Percentiles rank a stretch among this genome's conserved stretches.
Conservation (phyloP, 192 early-diverging fungal species). For the Backusella westeae region DNA sequence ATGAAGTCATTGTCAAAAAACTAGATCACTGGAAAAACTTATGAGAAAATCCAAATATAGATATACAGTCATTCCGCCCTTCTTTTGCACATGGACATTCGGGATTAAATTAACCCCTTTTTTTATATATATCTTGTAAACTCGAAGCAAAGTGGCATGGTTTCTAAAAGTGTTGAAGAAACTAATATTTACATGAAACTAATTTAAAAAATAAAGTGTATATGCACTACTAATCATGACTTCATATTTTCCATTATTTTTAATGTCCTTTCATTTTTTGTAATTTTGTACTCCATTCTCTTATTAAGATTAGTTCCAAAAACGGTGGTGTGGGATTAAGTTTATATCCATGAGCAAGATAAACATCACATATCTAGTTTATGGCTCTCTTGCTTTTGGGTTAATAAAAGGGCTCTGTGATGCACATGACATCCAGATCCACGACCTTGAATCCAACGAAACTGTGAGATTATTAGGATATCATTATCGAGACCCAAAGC, state of each 20-base stretch:
- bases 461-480: too few species aligned
- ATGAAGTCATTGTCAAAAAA: constrained; percentile 75
- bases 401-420: too few species aligned
- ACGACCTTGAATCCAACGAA: too few species aligned
- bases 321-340: not conserved
- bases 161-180: too few species aligned
- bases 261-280: not conserved
- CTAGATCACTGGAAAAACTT: constrained; percentile 33
- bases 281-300: not conserved
- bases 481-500: too few species aligned
- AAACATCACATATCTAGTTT: too few species aligned
- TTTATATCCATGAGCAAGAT: too few species aligned
- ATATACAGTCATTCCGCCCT: not conserved
- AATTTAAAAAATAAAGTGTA: too few species aligned
- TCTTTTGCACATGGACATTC: not conserved
- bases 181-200: too few species aligned
- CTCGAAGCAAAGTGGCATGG: too few species aligned
- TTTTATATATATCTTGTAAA: not conserved
- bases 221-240: not conserved
- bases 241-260: not conserved
- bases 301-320: not conserved
- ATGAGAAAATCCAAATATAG: not conserved
- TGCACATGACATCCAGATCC: too few species aligned
- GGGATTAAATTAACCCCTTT: not conserved
- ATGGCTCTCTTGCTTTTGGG: too few species aligned